Evolutionary conservation across 331 rosid species (phyloP).

Genomic region (Pyracantha coccinea): DNA sequence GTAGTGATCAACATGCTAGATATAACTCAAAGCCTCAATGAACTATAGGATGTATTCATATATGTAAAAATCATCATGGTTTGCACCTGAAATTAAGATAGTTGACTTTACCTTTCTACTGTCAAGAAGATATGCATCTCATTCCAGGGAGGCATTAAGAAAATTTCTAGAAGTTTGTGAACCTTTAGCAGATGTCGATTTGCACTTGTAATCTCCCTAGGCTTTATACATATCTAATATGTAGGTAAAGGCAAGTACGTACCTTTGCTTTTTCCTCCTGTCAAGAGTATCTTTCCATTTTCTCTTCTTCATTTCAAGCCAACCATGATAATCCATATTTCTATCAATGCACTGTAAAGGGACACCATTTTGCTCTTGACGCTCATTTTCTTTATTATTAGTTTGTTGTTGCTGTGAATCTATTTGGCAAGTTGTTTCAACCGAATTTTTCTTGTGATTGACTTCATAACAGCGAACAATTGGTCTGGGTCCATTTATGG

Average conservation of each 20-base stretch:
- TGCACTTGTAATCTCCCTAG: constrained; percentile 1
- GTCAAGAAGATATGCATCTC: not conserved
- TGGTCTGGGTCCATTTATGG: constrained; percentile 62
- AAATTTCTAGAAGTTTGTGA: not conserved
- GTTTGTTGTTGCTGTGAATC: constrained; percentile 24
- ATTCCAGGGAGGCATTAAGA: not conserved
- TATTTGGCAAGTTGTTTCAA: constrained; percentile 20
- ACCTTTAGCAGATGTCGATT: constrained; percentile 5
- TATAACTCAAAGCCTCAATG: not conserved
- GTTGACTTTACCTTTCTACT: not conserved
- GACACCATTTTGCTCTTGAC: constrained; percentile 9
- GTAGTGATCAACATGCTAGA: not conserved
- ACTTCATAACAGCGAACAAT: constrained; percentile 61
- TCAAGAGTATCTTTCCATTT: constrained; percentile 72
- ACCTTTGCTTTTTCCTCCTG: constrained; percentile 84
- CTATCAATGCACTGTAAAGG: constrained; percentile 45
- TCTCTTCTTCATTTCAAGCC: constrained; percentile 88
- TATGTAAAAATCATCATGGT: not conserved
- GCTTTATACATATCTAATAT: constrained; percentile 2
- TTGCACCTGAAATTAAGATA: not conserved
- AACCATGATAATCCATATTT: constrained; percentile 79
- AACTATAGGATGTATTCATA: not conserved
- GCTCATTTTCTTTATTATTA: constrained; percentile 24
- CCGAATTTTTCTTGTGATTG: constrained; percentile 26
- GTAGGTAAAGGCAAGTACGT: constrained; percentile 11